These are phyloP conservation scores for Onygenales sp. DNA, from an alignment of 2,329 filamentous ascomycete species.

Conservation along the genomic window DNA sequence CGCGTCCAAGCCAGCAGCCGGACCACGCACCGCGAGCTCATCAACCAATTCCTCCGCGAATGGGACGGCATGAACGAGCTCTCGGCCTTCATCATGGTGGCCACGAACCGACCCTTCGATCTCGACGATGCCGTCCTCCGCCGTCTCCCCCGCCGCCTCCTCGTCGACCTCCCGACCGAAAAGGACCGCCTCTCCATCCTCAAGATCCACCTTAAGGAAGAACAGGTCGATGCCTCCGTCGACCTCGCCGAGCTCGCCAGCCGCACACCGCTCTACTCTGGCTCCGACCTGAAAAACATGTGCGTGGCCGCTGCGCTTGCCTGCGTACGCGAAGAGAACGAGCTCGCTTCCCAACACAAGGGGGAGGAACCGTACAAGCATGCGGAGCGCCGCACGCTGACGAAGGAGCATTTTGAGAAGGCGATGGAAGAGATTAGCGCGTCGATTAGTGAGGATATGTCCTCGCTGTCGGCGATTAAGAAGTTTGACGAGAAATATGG, in stretches of 20 bases:
- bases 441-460: conserved; percentile 91
- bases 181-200: conserved; percentile 39
- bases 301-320: conserved; percentile 41
- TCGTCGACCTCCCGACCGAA: conserved; percentile 40
- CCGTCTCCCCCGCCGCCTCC: conserved; percentile 39
- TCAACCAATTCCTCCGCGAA: conserved; percentile 93
- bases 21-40: conserved; percentile 71
- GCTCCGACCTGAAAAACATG: conserved; percentile 44
- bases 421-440: conserved; percentile 83
- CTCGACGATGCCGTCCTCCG: conserved; percentile 57
- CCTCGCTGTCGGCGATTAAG: conserved; percentile 70
- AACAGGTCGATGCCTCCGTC: conserved; percentile 33
- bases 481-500: conserved; percentile 97
- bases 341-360: conserved; percentile 25
- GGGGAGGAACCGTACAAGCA: conserved; percentile 46
- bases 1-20: conserved; percentile 55
- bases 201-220: conserved; percentile 40
- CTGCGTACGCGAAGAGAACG: conserved; percentile 40
- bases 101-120: conserved; percentile 91
- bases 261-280: conserved; percentile 41
- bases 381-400: conserved; percentile 59
- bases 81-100: conserved; percentile 94
- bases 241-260: conserved; percentile 34
- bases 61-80: conserved; percentile 86
- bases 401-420: conserved; percentile 66